Base-by-base conservation (phyloP, 805 yeast species). In the Scheffersomyces stipitis region DNA sequence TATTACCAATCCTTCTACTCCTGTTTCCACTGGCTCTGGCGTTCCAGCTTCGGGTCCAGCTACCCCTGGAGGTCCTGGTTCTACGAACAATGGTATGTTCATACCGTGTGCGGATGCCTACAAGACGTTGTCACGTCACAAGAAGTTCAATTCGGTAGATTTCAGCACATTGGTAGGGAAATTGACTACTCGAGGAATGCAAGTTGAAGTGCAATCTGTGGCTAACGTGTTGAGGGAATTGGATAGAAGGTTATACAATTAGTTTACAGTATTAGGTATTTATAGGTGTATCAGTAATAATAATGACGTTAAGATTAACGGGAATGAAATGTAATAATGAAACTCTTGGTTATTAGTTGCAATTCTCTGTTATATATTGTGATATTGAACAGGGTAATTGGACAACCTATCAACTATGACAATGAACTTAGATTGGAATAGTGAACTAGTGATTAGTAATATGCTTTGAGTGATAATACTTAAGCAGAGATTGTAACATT, bases 91-190 rank as follows among this genome's bases (percentile, higher is more conserved):
- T 31, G 77, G 67, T 33, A 76, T 80, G 51, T 89, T 80, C 46
- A 86, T 89, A 32, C 95, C 96, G 2, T 84, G 93, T 54, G 80
- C 90, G 10, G 96, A 89, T 51, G 96, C 96, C 0, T 89, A 87
- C 63, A 84, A 82, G 60, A 86, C 96, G 2, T 72, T 90, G 34
- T 80, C 90, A 22, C 70, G 95, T 39, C 96, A 88, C 58, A 83
- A 83, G 51, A 78, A 81, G 48, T 87, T 87, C 62, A 75, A 77
- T 40, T 69, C 78, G 5, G 86, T 83, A 14, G 93, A 86, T 44
- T 79, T 87, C 52, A 77, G 84, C 37, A 76, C 81, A 2, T 66
- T 87, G 43, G 89, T 87, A 4, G 85, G 85, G 10, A 78, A 83
- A 49, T 71, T 88, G 46, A 79, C 83, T 20, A 85, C 95, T 1